phyloP scores from a whole-genome alignment of 129 eudicot species.

The Artemisia annua region DNA sequence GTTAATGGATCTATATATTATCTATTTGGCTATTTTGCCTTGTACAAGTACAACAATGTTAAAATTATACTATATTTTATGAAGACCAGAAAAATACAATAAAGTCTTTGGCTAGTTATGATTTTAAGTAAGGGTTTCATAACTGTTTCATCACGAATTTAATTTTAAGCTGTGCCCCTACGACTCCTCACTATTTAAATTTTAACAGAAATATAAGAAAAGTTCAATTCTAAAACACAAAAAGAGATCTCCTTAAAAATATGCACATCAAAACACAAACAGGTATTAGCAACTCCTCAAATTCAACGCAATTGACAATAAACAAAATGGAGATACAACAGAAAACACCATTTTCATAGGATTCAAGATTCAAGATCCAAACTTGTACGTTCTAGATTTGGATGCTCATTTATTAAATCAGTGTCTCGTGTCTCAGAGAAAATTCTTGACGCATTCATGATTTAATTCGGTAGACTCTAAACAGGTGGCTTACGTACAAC shows the following conservation, averaged over 20 bases:
- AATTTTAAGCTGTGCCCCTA: too few species aligned
- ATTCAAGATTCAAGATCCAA: background rate
- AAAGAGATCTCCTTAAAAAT: background rate
- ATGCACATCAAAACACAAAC: background rate
- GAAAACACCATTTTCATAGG: constrained; percentile 18
- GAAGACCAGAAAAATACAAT: background rate
- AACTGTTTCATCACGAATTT: too few species aligned
- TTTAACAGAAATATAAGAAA: background rate
- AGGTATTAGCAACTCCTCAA: background rate
- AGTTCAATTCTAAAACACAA: background rate
- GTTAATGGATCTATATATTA: background rate
- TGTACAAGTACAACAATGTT: background rate
- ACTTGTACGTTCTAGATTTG: background rate
- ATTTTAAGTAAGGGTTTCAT: background rate
- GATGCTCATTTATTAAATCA: constrained; percentile 26
- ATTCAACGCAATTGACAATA: background rate
- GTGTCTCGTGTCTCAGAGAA: background rate
- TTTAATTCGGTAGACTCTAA: background rate
- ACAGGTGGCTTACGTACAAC: background rate
- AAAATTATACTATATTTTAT: too few species aligned
- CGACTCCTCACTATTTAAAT: too few species aligned
- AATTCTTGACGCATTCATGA: background rate
- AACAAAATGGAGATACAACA: background rate
- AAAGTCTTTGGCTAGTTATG: background rate
- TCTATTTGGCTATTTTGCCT: too few species aligned